Evolutionary conservation across 257 asterid species (phyloP).

Genomic region (Buddleja alternifolia): DNA sequence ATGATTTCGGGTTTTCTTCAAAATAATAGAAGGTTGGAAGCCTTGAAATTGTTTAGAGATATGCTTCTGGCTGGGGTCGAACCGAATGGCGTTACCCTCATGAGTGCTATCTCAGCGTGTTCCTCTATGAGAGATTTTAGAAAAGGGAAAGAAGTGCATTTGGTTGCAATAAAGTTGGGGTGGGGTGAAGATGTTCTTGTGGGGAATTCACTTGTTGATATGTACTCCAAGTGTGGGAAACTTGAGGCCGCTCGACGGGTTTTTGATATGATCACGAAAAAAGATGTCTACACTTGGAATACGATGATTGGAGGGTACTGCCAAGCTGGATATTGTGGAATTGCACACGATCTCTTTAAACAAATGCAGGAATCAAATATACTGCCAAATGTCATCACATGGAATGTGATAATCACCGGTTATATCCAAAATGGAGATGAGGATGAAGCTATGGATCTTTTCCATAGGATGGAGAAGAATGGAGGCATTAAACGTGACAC

Average conservation of each 20-base stretch:
- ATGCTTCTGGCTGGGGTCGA: conserved; percentile 62
- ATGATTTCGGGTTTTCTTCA: conserved; percentile 71
- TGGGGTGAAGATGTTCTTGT: conserved; percentile 58
- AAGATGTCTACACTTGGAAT: conserved; percentile 82
- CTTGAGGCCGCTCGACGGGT: conserved; percentile 62
- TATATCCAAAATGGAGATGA: conserved; percentile 75
- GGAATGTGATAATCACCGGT: conserved; percentile 81
- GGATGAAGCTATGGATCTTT: conserved; percentile 80
- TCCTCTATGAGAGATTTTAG: conserved; percentile 54
- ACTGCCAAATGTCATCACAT: conserved; percentile 68
- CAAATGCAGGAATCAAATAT: conserved; percentile 61
- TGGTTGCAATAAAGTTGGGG: conserved; percentile 61
- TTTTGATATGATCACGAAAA: conserved; percentile 53
- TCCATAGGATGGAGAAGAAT: conserved; percentile 65
- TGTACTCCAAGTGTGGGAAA: conserved; percentile 81
- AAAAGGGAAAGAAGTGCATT: conserved; percentile 74
- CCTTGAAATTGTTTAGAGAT: conserved; percentile 50
- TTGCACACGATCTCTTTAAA: conserved; percentile 68
- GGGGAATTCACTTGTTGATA: conserved; percentile 71
- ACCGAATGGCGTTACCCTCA: conserved; percentile 69
- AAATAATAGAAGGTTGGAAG: conserved; percentile 52
- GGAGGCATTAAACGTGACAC: conserved; percentile 64
- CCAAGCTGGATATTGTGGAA: conserved; percentile 78
- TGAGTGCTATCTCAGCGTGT: conserved; percentile 66
- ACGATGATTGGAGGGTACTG: conserved; percentile 84